Base-by-base conservation (phyloP, 805 yeast species). In the Yarrowia bubula region DNA sequence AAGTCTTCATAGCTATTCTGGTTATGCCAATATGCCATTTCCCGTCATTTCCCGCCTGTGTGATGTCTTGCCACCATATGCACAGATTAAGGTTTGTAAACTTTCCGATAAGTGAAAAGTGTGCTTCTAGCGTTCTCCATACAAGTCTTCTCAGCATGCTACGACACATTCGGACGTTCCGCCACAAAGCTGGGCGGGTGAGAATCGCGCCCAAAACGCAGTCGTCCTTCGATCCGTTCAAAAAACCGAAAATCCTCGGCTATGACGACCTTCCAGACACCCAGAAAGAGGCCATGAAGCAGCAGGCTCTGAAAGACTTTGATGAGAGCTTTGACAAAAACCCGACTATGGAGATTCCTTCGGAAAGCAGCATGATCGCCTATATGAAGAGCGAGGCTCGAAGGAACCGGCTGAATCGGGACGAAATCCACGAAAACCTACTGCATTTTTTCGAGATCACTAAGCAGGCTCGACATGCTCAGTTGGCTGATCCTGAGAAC, bases 81-180 rank as follows among this genome's bases (percentile, higher is more conserved):
- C 38, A 10, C 38, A 35, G 7, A 13, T 5, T 48, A 10, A 33
- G 10, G 55, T 48, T 48, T 8, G 8, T 18, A 48, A 48, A 48
- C 55, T 48, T 35, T 48, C 55, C 17, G 55, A 48, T 48, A 48
- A 48, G 55, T 48, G 55, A 48, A 48, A 48, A 48, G 55, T 48
- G 41, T 48, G 55, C 55, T 33, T 48, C 41, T 35, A 46, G 32
- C 33, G 11, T 15, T 35, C n/a, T 33, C 55, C 17, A 39, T n/a
- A 32, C 22, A 32, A 22, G 3, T 11, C 39, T 13, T 11, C 32
- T 31, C 1, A 35, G 18, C 8, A 55, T 55, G 61, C 61, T 55
- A n/a, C 61, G 61, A 31, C 61, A 39, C 47, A 38, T 18, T 35
- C 41, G 61, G 32, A 38, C 43, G 38, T 11, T 55, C 13, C 61